Percentiles rank a stretch among this genome's conserved stretches.
phyloP scores from a whole-genome alignment of 768 basidiomycete species.

The Boletus rubroflammeus region DNA sequence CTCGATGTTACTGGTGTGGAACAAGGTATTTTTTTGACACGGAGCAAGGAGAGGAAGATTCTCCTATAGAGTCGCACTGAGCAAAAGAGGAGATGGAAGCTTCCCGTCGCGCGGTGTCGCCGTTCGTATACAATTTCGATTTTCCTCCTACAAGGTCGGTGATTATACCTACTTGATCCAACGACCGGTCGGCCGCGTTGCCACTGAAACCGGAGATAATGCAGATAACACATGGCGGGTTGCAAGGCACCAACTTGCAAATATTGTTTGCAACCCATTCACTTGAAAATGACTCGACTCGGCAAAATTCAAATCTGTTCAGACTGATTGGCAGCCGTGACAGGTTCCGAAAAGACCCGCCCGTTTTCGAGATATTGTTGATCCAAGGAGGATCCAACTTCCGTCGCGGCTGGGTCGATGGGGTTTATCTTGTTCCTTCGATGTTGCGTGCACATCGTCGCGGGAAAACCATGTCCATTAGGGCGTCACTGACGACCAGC shows the following conservation, averaged over 20 bases:
- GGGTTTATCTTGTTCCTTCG: not conserved
- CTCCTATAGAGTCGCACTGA: not conserved
- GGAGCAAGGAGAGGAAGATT: not conserved
- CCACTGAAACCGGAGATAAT: slow-evolving; percentile 8
- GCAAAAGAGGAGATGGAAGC: slow-evolving; percentile 37
- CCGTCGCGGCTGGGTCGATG: not conserved
- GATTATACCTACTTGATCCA: not conserved
- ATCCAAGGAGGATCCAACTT: not conserved
- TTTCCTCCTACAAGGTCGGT: slow-evolving; percentile 48
- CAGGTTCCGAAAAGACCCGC: not conserved
- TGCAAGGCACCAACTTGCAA: slow-evolving; percentile 38
- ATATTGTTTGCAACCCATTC: slow-evolving; percentile 33
- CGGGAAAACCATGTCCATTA: not conserved
- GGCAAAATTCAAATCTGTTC: no score
- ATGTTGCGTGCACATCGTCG: not conserved
- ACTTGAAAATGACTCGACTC: slow-evolving; percentile 18
- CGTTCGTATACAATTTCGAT: slow-evolving; percentile 46
- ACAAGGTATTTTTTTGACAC: not conserved
- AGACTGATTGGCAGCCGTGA: no score
- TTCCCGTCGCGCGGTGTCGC: slow-evolving; percentile 48
- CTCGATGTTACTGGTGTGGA: not conserved
- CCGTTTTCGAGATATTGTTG: not conserved
- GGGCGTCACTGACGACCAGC: not conserved
- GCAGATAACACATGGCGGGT: slow-evolving; percentile 37
- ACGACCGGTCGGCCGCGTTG: not conserved